Base-by-base conservation (phyloP, 1,284 basidiomycete genomes). In the Phenoliferia sp. region DNA sequence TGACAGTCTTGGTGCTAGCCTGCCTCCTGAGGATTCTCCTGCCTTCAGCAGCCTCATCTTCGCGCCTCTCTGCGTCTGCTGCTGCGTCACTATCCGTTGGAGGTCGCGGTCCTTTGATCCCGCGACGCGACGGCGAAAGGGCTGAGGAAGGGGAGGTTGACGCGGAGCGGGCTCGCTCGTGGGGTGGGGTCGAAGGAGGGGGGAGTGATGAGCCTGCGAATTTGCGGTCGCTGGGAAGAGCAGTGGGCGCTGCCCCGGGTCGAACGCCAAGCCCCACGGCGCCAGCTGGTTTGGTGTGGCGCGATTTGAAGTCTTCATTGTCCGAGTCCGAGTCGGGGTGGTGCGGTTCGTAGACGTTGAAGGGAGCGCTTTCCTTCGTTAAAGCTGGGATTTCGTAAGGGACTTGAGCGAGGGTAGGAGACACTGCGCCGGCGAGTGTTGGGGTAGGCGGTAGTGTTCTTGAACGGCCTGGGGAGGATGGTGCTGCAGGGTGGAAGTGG, bases 1-100 rank as follows among this genome's bases (percentile, higher is more conserved):
- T 69, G 28, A 73, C 72, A 44, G 68, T 73, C 66, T 73, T 73
- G 63, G 61, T 63, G 52, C 63, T 68, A 52, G 72, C 63, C 62
- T 73, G 67, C 1, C 69, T 39, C 10, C 69, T 48, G n/a, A 73
- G 52, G 2, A 61, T 39, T 5, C 67, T 64, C 39, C 58, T 33
- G 17, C 28, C 5, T 15, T 35, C 55, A 10, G 36, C 32, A 32
- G 66, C 58, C 26, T 69, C 62, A 34, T 58, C 52, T 35, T 35
- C 57, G 3, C 69, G 69, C 31, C 59, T 63, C 54, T 69, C 65
- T 15, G 61, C 61, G 12, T 57, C 65, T 5, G 48, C 66, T n/a
- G 29, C 39, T 32, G 16, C 16, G 3, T 16, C 39, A 5, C 31
- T 39, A 29, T 67, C 59, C 15, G 34, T 19, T 7, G 59, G 59